phyloP scores from a whole-genome alignment of 345 rosid genomes.

The Balakata baccata region DNA sequence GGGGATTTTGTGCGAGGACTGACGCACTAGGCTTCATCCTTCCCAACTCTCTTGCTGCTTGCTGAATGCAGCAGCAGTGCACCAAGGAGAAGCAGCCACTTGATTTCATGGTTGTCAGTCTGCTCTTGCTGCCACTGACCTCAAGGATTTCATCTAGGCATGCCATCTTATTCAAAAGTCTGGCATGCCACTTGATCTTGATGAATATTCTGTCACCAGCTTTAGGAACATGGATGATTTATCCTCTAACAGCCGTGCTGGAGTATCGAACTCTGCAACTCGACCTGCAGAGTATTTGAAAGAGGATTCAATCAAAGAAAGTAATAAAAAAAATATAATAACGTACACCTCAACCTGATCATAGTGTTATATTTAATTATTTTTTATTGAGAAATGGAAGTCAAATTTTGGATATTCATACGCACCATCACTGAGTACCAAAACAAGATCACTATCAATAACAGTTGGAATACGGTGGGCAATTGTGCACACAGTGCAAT shows the following conservation, averaged over 20 bases:
- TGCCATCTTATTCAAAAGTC: conserved; percentile 50
- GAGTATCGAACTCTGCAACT: conserved; percentile 92
- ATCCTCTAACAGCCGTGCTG: conserved; percentile 73
- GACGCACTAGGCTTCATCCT: neutral
- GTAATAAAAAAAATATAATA: too few relatives aligned
- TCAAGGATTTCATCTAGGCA: conserved; percentile 22
- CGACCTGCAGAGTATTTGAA: conserved; percentile 53
- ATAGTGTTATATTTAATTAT: too few relatives aligned
- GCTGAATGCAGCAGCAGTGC: conserved; percentile 19
- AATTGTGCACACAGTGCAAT: conserved; percentile 96
- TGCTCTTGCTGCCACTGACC: conserved; percentile 21
- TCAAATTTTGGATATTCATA: neutral
- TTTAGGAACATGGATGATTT: conserved; percentile 93
- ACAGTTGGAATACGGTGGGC: conserved; percentile 99
- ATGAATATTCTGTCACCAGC: conserved; percentile 85
- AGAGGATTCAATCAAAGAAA: too few relatives aligned
- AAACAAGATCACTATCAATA: conserved; percentile 93
- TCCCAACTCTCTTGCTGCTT: conserved; percentile 5
- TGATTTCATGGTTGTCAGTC: conserved; percentile 1
- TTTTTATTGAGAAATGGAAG: neutral
- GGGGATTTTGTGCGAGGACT: conserved; percentile 5
- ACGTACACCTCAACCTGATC: too few relatives aligned
- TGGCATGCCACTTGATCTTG: conserved; percentile 91
- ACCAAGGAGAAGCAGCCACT: conserved; percentile 13
- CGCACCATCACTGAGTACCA: conserved; percentile 95